These are phyloP conservation scores for Solanum clarkiae DNA, from an alignment of 257 asterid genomes.

Conservation along the genomic window DNA sequence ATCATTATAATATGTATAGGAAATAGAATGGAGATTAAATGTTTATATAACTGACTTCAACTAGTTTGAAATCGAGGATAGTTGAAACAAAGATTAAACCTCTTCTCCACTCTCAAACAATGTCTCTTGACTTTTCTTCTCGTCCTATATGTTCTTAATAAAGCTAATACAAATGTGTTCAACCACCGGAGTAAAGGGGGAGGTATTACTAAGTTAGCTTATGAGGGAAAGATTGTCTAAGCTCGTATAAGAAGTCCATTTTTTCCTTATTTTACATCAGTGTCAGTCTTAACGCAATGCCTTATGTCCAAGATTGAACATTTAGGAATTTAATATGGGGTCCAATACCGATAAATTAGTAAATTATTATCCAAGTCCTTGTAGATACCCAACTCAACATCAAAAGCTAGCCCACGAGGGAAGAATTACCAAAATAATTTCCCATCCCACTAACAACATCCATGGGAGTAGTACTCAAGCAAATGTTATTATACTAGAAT, in stretches of 20 bases:
- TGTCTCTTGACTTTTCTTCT: not conserved
- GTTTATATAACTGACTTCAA: not conserved
- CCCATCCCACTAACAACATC: too few relatives aligned
- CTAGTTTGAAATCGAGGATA: not conserved
- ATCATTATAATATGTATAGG: not conserved
- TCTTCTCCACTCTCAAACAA: not conserved
- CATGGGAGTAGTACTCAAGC: not conserved
- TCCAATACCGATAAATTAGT: too few relatives aligned
- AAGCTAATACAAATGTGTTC: too few relatives aligned
- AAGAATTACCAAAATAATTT: too few relatives aligned
- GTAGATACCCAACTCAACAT: too few relatives aligned
- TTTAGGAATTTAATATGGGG: not conserved
- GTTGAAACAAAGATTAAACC: not conserved
- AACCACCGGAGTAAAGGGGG: too few relatives aligned
- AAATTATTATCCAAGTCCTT: too few relatives aligned
- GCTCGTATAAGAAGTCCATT: too few relatives aligned
- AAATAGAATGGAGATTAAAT: not conserved
- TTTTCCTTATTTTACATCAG: not conserved
- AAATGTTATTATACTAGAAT: not conserved
- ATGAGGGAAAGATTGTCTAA: not conserved
- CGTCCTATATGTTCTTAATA: not conserved
- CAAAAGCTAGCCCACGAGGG: accelerated
- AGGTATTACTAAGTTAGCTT: too few relatives aligned
- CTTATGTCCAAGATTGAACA: not conserved
- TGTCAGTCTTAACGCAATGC: not conserved